phyloP scores from a whole-genome alignment of 2,329 filamentous ascomycete genomes.

The Coleophoma eucalyptorum region DNA sequence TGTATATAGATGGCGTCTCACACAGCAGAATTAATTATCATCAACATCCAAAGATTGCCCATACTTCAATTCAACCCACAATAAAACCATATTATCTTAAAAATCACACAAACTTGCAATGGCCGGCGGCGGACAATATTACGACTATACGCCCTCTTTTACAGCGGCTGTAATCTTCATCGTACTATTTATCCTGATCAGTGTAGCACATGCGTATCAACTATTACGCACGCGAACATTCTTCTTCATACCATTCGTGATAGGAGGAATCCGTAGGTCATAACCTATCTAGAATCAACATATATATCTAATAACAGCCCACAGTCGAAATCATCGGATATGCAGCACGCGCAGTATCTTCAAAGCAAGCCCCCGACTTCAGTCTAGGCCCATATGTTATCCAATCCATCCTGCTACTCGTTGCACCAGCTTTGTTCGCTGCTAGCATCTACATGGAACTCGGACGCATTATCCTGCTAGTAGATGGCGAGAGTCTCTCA shows the following conservation, averaged over 20 bases:
- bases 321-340: slow-evolving; percentile 39
- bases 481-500: slow-evolving; percentile 30
- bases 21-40: no score
- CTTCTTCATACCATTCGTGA: slow-evolving; percentile 24
- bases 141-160: slow-evolving; percentile 13
- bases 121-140: background rate
- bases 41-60: no score
- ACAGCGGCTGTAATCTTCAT: slow-evolving; percentile 12
- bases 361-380: slow-evolving; percentile 16
- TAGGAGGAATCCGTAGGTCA: slow-evolving; percentile 26
- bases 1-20: no score
- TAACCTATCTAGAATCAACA: background rate
- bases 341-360: slow-evolving; percentile 19
- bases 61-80: no score
- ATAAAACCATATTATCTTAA: no score
- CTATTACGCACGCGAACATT: slow-evolving; percentile 12
- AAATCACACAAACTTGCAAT: no score
- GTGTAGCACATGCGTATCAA: slow-evolving; percentile 11
- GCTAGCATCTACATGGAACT: slow-evolving; percentile 37
- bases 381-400: slow-evolving; percentile 28
- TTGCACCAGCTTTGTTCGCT: slow-evolving; percentile 36
- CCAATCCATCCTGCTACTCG: slow-evolving; percentile 32
- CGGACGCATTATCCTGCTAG: slow-evolving; percentile 31
- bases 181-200: slow-evolving; percentile 6
- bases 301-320: slow-evolving; percentile 1